Evolutionary conservation across 108 stramenopile genomes (phyloP).

Genomic region (Thalassiosira profunda): DNA sequence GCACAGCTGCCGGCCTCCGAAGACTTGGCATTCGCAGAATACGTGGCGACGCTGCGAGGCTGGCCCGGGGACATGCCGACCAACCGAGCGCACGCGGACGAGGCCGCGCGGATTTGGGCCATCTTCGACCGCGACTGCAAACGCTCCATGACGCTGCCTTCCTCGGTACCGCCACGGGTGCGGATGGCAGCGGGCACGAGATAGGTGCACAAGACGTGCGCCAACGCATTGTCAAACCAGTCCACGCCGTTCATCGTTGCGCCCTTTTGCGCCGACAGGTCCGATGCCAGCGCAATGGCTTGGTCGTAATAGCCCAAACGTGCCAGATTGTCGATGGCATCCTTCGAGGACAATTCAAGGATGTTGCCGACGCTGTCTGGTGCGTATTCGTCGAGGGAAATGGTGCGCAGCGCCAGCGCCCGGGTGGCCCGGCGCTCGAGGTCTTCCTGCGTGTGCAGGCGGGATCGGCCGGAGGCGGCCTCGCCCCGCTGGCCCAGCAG

Average conservation of each 20-base stretch:
- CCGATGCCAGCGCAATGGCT: slow-evolving; percentile 60
- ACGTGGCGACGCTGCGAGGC: slow-evolving; percentile 6
- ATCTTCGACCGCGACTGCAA: slow-evolving; percentile 42
- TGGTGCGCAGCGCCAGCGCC: slow-evolving; percentile 54
- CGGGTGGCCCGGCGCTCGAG: slow-evolving; percentile 56
- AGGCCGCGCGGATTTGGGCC: slow-evolving; percentile 41
- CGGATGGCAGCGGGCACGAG: slow-evolving; percentile 59
- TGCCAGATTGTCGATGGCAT: slow-evolving; percentile 63
- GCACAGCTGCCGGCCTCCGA: slow-evolving; percentile 10
- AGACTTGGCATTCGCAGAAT: slow-evolving; percentile 19
- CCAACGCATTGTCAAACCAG: slow-evolving; percentile 62
- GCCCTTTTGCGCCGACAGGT: slow-evolving; percentile 35
- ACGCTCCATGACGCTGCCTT: slow-evolving; percentile 14
- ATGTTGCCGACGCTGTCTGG: slow-evolving; percentile 43
- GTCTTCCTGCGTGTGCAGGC: slow-evolving; percentile 57
- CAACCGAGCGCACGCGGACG: slow-evolving; percentile 24
- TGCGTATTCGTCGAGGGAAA: slow-evolving; percentile 58
- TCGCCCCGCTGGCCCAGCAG: no score
- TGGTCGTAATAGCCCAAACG: slow-evolving; percentile 68
- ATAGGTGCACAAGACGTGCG: slow-evolving; percentile 57
- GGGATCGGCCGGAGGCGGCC: no score
- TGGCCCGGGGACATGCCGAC: not conserved
- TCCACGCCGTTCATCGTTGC: slow-evolving; percentile 58
- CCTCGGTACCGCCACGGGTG: not conserved
- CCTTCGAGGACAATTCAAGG: slow-evolving; percentile 25